phyloP scores from a whole-genome alignment of 2,329 filamentous ascomycete genomes.

The Cladosporium colombiae region DNA sequence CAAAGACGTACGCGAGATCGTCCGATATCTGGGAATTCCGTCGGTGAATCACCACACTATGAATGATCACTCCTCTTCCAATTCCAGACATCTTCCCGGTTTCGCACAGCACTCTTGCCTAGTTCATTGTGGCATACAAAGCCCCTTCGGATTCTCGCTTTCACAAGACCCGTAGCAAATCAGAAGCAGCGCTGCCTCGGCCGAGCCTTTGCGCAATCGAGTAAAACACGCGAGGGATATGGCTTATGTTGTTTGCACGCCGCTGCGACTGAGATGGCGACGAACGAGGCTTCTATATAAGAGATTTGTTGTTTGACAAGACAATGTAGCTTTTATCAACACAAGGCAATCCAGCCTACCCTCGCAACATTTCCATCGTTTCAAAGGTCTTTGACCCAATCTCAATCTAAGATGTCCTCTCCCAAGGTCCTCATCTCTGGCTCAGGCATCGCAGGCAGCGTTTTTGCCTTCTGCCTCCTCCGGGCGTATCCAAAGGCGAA shows the following conservation, averaged over 20 bases:
- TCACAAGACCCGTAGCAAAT: background rate
- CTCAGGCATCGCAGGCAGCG: constrained; percentile 43
- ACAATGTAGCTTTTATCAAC: background rate
- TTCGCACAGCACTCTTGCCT: background rate
- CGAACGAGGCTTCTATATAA: background rate
- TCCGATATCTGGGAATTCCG: background rate
- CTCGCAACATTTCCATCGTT: background rate
- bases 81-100: background rate
- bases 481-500: constrained; percentile 32
- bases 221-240: constrained; percentile 4
- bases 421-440: constrained; percentile 41
- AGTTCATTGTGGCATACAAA: background rate
- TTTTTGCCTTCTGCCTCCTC: constrained; percentile 39
- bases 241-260: background rate
- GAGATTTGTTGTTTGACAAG: background rate
- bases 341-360: background rate
- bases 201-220: background rate
- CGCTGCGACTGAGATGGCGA: background rate
- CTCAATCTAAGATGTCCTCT: constrained; percentile 16
- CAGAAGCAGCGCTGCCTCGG: constrained; percentile 9
- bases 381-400: background rate
- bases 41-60: background rate
- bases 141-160: background rate
- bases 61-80: background rate
- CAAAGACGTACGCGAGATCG: background rate